Evolutionary conservation across 2,329 filamentous ascomycete genomes (phyloP), one percentile per base, ranked within the genome.

Genomic region (Diaporthe sp.): DNA sequence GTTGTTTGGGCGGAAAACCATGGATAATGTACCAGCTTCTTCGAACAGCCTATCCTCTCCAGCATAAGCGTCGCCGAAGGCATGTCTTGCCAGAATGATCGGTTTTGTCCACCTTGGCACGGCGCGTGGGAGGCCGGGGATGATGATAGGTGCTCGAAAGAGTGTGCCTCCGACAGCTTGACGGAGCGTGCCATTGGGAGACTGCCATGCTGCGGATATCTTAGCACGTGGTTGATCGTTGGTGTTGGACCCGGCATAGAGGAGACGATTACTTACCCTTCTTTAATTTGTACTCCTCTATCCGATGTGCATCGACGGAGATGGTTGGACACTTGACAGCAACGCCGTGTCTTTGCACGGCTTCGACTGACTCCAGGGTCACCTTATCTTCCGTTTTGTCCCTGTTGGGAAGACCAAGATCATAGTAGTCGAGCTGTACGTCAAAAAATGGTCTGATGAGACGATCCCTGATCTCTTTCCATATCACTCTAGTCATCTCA

Each of bases 291-390:
- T 98, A 99, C 87, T 98, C 96, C 89, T 98, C 91, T 44, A 99
- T 96, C 84, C 97, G 94, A 79, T 92, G 94, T 91, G 98, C 96
- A 85, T 99, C 96, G 53, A 97, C 97, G 55, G 97, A 98, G 88
- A 99, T 99, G 84, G 96, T 99, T 79, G 96, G 96, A 86, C 96
- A 99, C 90, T 99, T 99, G 88, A 99, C 95, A 86, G 96, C 96
- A 74, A 99, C 97, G 76, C 93, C 95, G 90, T 98, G 98, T 90
- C 98, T 98, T 91, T 98, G 96, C 89, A 98, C 98, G 61, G 96
- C 96, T 88, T 98, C 95, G 74, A 97, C 97, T 73, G 96, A 94
- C 84, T 98, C 96, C 80, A 95, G 85, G 78, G 97, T 98, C 86
- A 98, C 96, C 88, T 98, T 90, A 86, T 98, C 97, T 85, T 97